Conservation (phyloP, 768 basidiomycete species). For the Podaxis pistillaris region DNA sequence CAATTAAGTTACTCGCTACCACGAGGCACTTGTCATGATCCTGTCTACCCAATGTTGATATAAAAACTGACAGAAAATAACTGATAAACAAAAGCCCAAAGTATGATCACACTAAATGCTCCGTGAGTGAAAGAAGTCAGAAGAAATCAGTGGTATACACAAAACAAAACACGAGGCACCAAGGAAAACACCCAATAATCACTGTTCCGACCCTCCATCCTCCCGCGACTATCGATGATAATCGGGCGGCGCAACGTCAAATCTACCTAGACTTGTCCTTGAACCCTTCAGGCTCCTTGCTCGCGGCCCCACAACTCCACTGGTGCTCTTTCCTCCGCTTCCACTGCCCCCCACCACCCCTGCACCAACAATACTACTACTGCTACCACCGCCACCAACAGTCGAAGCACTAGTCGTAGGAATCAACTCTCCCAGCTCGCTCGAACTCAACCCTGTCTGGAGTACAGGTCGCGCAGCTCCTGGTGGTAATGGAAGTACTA, state of each 20-base stretch:
- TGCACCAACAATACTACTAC: background rate
- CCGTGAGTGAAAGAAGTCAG: too few species aligned
- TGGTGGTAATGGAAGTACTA: background rate
- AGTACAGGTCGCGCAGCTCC: constrained; percentile 1
- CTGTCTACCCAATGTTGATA: too few species aligned
- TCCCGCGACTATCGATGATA: background rate
- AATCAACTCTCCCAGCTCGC: background rate
- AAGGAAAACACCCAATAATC: background rate
- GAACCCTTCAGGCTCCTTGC: background rate
- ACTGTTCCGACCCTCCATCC: background rate
- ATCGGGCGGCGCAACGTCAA: background rate
- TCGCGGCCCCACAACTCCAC: background rate
- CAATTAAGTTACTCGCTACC: too few species aligned
- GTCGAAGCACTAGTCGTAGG: background rate
- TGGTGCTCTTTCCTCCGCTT: background rate
- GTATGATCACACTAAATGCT: too few species aligned
- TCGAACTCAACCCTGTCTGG: background rate
- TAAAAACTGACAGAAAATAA: too few species aligned
- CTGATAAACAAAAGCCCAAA: too few species aligned
- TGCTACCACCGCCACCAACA: background rate
- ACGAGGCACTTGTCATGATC: too few species aligned
- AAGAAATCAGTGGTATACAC: background rate
- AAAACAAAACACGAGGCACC: background rate
- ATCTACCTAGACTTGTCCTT: background rate
- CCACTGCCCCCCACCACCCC: background rate